These are phyloP conservation scores for Beauveria scarabaeidicola DNA, from an alignment of 2,329 filamentous ascomycete species.

Conservation along the genomic window DNA sequence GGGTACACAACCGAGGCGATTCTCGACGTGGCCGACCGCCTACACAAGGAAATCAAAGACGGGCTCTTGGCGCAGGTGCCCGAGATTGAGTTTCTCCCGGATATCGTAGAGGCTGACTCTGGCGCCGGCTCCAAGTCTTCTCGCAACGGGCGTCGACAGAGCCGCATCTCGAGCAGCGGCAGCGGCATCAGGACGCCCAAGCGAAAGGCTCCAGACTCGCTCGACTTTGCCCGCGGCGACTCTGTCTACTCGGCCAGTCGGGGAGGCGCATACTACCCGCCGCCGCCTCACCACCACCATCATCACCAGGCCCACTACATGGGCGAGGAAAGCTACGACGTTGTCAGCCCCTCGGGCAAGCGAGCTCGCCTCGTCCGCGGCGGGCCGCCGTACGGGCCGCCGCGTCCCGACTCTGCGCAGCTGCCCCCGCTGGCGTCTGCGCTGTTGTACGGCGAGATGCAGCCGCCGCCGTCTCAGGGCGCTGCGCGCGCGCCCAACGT, in stretches of 20 bases:
- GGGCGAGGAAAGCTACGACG: slow-evolving; percentile 11
- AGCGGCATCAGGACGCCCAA: slow-evolving; percentile 16
- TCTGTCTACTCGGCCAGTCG: not conserved
- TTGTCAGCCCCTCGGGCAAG: slow-evolving; percentile 18
- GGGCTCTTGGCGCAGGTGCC: slow-evolving; percentile 39
- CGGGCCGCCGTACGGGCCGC: not conserved
- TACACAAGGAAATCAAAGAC: slow-evolving; percentile 36
- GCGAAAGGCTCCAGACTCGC: slow-evolving; percentile 17
- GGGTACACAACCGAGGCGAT: slow-evolving; percentile 42
- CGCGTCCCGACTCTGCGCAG: slow-evolving; percentile 3
- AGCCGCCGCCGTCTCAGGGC: slow-evolving; percentile 2
- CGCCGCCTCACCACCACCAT: slow-evolving; percentile 1
- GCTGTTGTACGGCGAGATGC: slow-evolving; percentile 2
- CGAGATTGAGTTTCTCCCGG: slow-evolving; percentile 51
- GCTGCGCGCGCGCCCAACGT: slow-evolving; percentile 15
- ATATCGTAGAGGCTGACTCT: slow-evolving; percentile 34
- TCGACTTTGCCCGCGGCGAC: slow-evolving; percentile 1
- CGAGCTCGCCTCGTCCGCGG: slow-evolving; percentile 15
- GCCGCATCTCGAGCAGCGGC: slow-evolving; percentile 8
- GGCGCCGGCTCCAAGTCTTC: not conserved
- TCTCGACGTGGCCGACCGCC: slow-evolving; percentile 35
- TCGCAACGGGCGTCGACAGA: slow-evolving; percentile 15
- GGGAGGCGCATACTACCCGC: not conserved
- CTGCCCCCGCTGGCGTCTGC: slow-evolving; percentile 6
- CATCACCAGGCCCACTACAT: not conserved